Base-by-base conservation (phyloP, 2,329 filamentous ascomycete genomes). In the Phoma sp. region DNA sequence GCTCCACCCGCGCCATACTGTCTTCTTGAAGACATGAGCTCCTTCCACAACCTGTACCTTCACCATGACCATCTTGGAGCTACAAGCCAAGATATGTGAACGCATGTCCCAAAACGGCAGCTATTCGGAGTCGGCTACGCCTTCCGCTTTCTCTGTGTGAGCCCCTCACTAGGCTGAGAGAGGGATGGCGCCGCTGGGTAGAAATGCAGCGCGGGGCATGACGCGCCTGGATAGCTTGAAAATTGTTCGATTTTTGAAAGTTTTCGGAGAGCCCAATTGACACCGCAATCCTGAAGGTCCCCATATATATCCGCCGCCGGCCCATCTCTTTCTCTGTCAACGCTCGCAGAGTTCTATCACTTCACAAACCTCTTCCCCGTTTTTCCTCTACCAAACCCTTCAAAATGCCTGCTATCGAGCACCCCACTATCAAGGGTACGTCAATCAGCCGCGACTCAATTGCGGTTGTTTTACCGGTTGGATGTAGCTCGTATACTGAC, bases 361-460 rank as follows among this genome's bases (percentile, higher is more conserved):
- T 42, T 39, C 15, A 25, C 51, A 38, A 49, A 49, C 11, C 14
- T 17, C 33, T 20, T 6, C 17, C 43, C 18, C 56, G 43, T 29
- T 42, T 47, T 25, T 50, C 53, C 28, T 43, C 37, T 43, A 17
- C 43, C 20, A 42, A 48, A 17, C 42, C 42, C 34, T 18, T 21
- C 76, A 85, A 72, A 71, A 91, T 91, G 88, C 81, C 77, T 84
- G 62, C 62, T 47, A 90, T 90, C 77, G 84, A 83, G 65, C 88
- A 91, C 83, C 85, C 87, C 76, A 91, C 88, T 74, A 91, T 91
- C 82, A 84, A 90, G 80, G 87, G 87, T 88, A 81, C 53, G 64
- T 42, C 17, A 39, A n/a, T 25, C 20, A 21, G 9, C 20, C 12
- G 20, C 21, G 20, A 9, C 14, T 34, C 25, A 32, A 29, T 29